Evolutionary conservation across 148 eudicot genomes (phyloP).

Genomic region (Polygonum maritimum): DNA sequence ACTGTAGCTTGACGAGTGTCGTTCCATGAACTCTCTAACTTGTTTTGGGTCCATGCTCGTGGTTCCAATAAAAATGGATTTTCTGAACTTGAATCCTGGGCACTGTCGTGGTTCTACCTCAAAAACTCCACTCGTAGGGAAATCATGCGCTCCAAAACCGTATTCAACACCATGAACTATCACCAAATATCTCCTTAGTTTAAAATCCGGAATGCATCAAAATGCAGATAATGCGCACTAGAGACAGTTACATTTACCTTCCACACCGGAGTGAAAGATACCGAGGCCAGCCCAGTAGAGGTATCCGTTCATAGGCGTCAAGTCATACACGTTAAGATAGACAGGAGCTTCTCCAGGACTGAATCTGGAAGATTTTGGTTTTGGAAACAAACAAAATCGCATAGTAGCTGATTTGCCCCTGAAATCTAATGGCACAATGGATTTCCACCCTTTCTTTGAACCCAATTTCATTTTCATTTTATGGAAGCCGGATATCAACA

Average conservation of each 20-base stretch:
- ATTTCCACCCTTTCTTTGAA: constrained; percentile 54
- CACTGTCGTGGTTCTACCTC: constrained; percentile 91
- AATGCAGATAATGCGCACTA: neutral
- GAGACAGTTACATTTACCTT: constrained; percentile 37
- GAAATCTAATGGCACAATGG: constrained; percentile 42
- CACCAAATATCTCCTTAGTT: neutral
- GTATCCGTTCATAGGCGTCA: constrained; percentile 83
- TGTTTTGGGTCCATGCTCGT: constrained; percentile 53
- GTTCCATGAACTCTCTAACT: constrained; percentile 78
- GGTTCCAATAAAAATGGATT: constrained; percentile 62
- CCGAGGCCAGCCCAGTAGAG: constrained; percentile 94
- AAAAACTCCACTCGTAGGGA: constrained; percentile 75
- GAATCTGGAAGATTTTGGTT: constrained; percentile 36
- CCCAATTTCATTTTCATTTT: neutral
- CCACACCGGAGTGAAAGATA: constrained; percentile 90
- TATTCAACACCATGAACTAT: constrained; percentile 90
- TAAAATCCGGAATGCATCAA: neutral
- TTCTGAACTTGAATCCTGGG: constrained; percentile 83
- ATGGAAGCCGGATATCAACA: neutral
- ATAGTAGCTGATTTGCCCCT: constrained; percentile 48
- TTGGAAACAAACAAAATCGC: constrained; percentile 56
- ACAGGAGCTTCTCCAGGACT: constrained; percentile 49
- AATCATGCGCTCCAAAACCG: constrained; percentile 94
- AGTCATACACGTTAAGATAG: constrained; percentile 77
- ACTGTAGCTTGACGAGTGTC: constrained; percentile 55